Conservation (phyloP, 352 stramenopile species). For the Pythium pectinolyticum region DNA sequence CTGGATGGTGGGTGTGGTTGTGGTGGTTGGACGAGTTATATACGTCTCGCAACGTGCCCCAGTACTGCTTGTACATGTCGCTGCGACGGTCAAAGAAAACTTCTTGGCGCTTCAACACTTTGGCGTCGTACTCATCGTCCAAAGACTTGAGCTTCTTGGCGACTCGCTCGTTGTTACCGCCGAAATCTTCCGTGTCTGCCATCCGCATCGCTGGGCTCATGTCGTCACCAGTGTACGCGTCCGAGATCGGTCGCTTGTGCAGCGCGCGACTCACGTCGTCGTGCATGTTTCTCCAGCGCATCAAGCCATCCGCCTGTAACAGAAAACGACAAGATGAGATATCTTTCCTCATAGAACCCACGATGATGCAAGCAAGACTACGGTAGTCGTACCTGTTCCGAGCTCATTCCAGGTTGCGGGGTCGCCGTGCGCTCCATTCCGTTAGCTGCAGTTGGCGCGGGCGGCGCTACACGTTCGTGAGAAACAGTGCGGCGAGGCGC, state of each 20-base stretch:
- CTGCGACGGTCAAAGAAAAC: constrained; percentile 49
- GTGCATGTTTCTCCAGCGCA: constrained; percentile 60
- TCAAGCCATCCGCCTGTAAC: constrained; percentile 16
- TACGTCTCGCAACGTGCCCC: constrained; percentile 63
- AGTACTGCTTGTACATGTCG: constrained; percentile 70
- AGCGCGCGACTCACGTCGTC: constrained; percentile 66
- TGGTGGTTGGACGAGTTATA: constrained; percentile 45
- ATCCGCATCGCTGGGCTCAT: constrained; percentile 24
- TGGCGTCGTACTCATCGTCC: constrained; percentile 73
- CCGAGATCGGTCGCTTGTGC: constrained; percentile 28
- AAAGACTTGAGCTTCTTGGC: constrained; percentile 74
- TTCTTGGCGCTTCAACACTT: constrained; percentile 39
- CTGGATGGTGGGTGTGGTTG: constrained; percentile 6
- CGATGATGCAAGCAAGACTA: background rate
- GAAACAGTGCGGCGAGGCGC: constrained; percentile 10
- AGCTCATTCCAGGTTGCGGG: constrained; percentile 8
- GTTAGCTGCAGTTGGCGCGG: background rate
- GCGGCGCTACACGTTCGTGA: constrained; percentile 11
- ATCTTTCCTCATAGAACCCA: background rate
- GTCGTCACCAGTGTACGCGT: constrained; percentile 8
- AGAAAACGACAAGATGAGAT: background rate
- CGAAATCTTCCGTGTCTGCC: constrained; percentile 56
- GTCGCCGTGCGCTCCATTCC: background rate
- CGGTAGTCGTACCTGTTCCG: constrained; percentile 14
- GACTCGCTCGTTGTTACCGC: constrained; percentile 60